Conservation (phyloP, 2,329 filamentous ascomycete genomes). For the Cordyceps cateniannulata region DNA sequence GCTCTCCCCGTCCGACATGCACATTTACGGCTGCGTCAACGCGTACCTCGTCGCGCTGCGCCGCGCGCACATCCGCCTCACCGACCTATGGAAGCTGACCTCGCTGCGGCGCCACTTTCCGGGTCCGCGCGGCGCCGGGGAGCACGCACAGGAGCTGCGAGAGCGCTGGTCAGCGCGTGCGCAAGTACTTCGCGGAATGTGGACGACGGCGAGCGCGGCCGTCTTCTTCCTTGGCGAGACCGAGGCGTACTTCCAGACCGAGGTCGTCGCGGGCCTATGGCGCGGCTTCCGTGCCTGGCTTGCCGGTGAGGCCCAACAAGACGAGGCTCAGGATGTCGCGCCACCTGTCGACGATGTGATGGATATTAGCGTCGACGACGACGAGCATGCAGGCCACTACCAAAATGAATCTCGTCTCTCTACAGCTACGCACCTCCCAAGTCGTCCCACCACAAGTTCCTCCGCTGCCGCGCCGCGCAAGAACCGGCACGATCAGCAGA, state of each 20-base stretch:
- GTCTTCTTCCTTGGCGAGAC: conserved; percentile 87
- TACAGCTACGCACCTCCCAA: conserved; percentile 13
- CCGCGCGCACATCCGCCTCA: conserved; percentile 76
- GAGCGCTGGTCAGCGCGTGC: conserved; percentile 57
- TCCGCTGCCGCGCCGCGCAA: background rate
- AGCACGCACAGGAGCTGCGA: conserved; percentile 55
- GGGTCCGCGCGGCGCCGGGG: conserved; percentile 55
- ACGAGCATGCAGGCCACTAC: background rate
- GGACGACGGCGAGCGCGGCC: conserved; percentile 82
- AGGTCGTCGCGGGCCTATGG: conserved; percentile 78
- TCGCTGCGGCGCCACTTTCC: conserved; percentile 72
- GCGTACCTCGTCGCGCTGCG: conserved; percentile 81
- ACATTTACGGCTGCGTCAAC: conserved; percentile 78
- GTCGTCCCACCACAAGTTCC: conserved; percentile 17
- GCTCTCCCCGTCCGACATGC: conserved; percentile 66
- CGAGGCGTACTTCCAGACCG: conserved; percentile 81
- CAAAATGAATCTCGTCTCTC: background rate
- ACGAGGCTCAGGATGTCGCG: background rate
- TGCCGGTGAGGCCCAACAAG: conserved; percentile 30
- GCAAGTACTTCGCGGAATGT: conserved; percentile 69
- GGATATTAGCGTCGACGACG: background rate
- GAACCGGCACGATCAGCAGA: conserved; percentile 69
- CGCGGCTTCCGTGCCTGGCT: conserved; percentile 74
- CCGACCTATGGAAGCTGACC: conserved; percentile 80
- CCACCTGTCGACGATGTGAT: background rate